Evolutionary conservation across 192 early-diverging fungal genomes (phyloP), one percentile per base, ranked within the genome.

Genomic region (Glomus cerebriforme): DNA sequence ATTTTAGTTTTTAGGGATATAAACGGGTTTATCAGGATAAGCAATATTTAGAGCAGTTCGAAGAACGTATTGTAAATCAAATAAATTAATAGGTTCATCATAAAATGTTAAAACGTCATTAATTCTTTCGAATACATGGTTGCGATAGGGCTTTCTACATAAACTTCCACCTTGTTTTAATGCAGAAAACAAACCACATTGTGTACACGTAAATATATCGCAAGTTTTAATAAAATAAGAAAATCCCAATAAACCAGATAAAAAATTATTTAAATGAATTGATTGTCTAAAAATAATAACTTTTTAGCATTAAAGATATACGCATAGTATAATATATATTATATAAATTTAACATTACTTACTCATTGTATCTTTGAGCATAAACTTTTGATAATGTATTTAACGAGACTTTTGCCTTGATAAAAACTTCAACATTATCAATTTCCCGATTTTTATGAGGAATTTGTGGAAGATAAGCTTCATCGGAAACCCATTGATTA

Each of bases 11-110:
- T 49, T 49, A 49, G 47, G 47, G 13, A 49, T 29, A 67, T 67
- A 35, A 17, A 67, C 34, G n/a, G 65, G 65, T 67, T 34, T 67
- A 67, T 67, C 65, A n/a, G 65, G 65, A 22, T 67, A 67, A 67
- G 32, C 22, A 37, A 67, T 67, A 67, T 67, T 34, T 22, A 67
- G 37, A 37, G 65, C 65, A 7, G 65, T 35, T 37, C 8, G 29
- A 32, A 67, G 29, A 67, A 67, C 32, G 19, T 67, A 35, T 34
- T 67, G 65, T 35, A 67, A 67, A 35, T 67, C 65, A 37, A 67
- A 67, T 34, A 67, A 37, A 67, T 67, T 67, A 34, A 67, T 67
- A 22, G 12, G 34, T 67, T 67, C 65, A 39, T 67, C 65, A 35
- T 67, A 67, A 67, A 67, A 67, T 19, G 29, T 29, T 35, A 35